Conservation (phyloP, 108 stramenopile genomes). For the Pelagomonas calceolata region DNA sequence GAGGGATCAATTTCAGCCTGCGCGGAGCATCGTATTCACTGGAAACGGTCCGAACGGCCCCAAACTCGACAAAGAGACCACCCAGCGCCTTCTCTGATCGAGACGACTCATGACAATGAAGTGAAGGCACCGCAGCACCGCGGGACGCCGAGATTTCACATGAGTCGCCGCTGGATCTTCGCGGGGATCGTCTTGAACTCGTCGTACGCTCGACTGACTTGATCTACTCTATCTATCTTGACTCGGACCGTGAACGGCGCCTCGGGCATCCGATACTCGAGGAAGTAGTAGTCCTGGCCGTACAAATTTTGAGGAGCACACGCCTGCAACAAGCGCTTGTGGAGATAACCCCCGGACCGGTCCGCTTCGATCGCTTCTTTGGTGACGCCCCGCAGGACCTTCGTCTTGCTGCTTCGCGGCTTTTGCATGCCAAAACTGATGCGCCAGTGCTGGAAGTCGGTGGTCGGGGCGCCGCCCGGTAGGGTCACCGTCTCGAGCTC, state of each 20-base stretch:
- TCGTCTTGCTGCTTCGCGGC: not conserved
- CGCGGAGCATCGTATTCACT: too few relatives aligned
- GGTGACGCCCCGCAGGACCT: not conserved
- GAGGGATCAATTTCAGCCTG: not conserved
- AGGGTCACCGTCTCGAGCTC: not conserved
- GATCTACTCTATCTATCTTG: not conserved
- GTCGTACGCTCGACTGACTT: not conserved
- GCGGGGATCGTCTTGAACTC: not conserved
- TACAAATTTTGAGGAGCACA: not conserved
- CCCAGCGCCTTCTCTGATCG: too few relatives aligned
- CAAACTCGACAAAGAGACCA: too few relatives aligned
- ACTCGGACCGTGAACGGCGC: not conserved
- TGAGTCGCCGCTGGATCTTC: not conserved
- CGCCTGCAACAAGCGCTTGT: not conserved
- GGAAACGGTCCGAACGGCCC: too few relatives aligned
- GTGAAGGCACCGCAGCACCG: too few relatives aligned
- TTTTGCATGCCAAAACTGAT: not conserved
- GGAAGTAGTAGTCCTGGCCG: not conserved
- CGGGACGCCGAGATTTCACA: too few relatives aligned
- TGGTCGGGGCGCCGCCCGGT: not conserved
- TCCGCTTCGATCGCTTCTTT: not conserved
- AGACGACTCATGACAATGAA: too few relatives aligned
- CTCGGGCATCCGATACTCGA: not conserved
- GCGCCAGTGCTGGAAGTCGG: not conserved
- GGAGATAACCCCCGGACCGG: not conserved